These are phyloP conservation scores for Rhizophagus clarus DNA, from an alignment of 192 early-diverging fungal genomes.

Conservation along the genomic window DNA sequence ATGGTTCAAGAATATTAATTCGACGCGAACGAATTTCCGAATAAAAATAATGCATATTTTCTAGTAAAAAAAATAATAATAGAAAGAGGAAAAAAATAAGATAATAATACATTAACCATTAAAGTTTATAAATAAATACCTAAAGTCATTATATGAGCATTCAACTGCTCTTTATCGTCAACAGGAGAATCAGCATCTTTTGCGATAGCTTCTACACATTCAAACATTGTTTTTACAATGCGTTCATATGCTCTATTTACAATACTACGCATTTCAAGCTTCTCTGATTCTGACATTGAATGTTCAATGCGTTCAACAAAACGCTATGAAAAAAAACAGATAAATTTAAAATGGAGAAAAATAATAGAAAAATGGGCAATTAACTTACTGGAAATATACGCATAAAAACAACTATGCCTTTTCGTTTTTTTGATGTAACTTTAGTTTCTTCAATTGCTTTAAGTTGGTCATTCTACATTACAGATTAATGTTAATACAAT, in stretches of 20 bases:
- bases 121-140: constrained; percentile 42
- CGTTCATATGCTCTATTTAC: constrained; percentile 82
- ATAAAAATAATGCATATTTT: constrained; percentile 96
- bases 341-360: not conserved
- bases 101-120: constrained; percentile 12
- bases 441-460: constrained; percentile 90
- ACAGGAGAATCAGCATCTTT: constrained; percentile 76
- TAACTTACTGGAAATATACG: constrained; percentile 81
- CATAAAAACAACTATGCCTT: constrained; percentile 88
- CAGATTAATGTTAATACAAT: constrained; percentile 13
- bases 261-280: constrained; percentile 67
- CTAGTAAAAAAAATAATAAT: constrained; percentile 51
- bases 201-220: constrained; percentile 81
- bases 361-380: not conserved
- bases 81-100: too few relatives aligned
- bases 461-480: constrained; percentile 77
- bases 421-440: constrained; percentile 82
- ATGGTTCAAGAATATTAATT: constrained; percentile 70
- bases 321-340: constrained; percentile 41
- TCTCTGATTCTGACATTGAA: constrained; percentile 54
- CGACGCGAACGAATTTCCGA: constrained; percentile 76
- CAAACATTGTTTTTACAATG: constrained; percentile 83
- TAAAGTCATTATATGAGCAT: constrained; percentile 82
- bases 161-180: constrained; percentile 88
- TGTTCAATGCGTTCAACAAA: constrained; percentile 81